Base-by-base conservation (phyloP, 345 rosid genomes). In the Acer negundo region DNA sequence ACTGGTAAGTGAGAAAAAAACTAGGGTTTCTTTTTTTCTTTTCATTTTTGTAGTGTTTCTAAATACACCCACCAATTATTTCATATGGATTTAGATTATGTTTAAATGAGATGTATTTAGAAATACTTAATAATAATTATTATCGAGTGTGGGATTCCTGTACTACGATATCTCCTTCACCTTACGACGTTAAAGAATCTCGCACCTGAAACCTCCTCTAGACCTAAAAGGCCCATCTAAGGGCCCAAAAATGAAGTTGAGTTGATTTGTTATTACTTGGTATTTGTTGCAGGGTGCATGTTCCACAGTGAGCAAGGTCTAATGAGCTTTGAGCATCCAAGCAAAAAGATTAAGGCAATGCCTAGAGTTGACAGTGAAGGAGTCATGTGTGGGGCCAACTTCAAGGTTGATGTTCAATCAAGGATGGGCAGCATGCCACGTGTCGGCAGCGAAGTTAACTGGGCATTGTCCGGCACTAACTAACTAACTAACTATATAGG, bases 281-380 rank as follows among this genome's bases (percentile, higher is more conserved):
- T 73, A 51, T 9, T 1, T 62, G 58, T 40, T 58, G 23, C 80
- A 64, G 97, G 94, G 3, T 92, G 93, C 62, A 89, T 92, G 97
- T 89, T 83, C 83, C 89, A 92, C 69, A 89, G 87, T 0, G 88
- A 81, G 65, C 85, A 77, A 38, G 93, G 97, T 10, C 63, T 92
- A 82, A 85, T 47, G 88, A 92, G 94, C 76, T 92, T 84, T 26
- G 92, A 89, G 85, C 90, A 92, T 49, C 97, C 97, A 0, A 79
- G 10, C 62, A 86, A 70, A 9, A 10, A 82, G 75, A 73, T 92
- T 83, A 89, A 85, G 84, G 89, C 97, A 11, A 86, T 92, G 92
- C 90, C 92, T 0, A 87, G 97, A 77, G 78, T 90, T 26, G 94
- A 92, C 17, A 92, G 97, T 35, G 93, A 92, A 10, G 97, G 94